phyloP scores from a whole-genome alignment of 2,329 filamentous ascomycete species.

The Teratosphaeria pseudoeucalypti region DNA sequence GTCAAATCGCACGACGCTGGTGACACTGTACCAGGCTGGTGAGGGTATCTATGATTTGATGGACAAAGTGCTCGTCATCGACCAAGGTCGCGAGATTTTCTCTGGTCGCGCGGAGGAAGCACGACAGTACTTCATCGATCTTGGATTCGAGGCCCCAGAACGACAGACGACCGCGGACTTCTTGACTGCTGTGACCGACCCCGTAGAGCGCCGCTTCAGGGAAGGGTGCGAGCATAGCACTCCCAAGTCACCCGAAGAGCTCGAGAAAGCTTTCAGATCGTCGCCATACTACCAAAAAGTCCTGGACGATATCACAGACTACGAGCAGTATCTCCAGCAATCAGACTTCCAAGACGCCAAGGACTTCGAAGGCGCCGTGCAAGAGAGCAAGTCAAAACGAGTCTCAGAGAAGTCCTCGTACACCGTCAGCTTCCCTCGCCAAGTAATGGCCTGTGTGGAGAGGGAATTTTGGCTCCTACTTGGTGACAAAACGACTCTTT shows the following conservation, averaged over 20 bases:
- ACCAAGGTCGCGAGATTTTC: constrained; percentile 59
- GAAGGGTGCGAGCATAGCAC: constrained; percentile 54
- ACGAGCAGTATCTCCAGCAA: constrained; percentile 47
- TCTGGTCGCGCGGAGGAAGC: constrained; percentile 53
- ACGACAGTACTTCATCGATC: constrained; percentile 53
- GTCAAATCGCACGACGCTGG: constrained; percentile 58
- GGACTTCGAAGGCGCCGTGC: constrained; percentile 52
- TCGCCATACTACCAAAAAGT: constrained; percentile 53
- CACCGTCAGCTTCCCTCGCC: constrained; percentile 62
- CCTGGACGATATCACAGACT: constrained; percentile 50
- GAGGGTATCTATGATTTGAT: constrained; percentile 62
- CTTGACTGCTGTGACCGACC: constrained; percentile 64
- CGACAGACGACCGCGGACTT: constrained; percentile 68
- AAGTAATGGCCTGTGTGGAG: constrained; percentile 58
- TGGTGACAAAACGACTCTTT: constrained; percentile 63
- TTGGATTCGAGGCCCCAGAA: constrained; percentile 52
- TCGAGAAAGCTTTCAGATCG: constrained; percentile 56
- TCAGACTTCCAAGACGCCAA: constrained; percentile 51
- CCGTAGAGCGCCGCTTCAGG: constrained; percentile 58
- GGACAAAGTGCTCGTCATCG: constrained; percentile 73
- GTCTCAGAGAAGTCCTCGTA: constrained; percentile 61
- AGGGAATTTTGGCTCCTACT: constrained; percentile 70
- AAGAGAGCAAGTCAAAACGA: constrained; percentile 54
- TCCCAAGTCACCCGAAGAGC: constrained; percentile 59
- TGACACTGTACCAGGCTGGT: constrained; percentile 62